Evolutionary conservation across 2,329 filamentous ascomycete species (phyloP).

Genomic region (Botryotinia convoluta): DNA sequence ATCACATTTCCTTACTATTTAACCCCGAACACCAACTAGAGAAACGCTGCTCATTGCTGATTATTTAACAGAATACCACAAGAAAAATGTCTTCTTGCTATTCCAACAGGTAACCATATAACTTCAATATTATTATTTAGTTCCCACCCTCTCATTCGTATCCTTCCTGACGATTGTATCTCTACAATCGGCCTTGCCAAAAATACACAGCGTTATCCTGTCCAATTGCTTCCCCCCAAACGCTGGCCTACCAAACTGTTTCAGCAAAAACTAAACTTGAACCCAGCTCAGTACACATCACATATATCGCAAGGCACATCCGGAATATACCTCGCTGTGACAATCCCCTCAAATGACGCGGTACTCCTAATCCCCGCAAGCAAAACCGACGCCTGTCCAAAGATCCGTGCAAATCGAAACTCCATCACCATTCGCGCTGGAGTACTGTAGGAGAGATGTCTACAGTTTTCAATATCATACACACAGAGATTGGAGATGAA

Average conservation of each 20-base stretch:
- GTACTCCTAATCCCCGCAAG: background rate
- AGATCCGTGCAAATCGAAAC: background rate
- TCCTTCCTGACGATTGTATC: no score
- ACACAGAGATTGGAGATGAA: background rate
- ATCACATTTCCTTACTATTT: no score
- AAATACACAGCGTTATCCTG: no score
- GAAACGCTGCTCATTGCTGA: no score
- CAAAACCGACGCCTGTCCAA: background rate
- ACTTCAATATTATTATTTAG: no score
- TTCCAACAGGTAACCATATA: no score
- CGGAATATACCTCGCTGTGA: background rate
- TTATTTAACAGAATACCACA: no score
- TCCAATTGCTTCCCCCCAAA: no score
- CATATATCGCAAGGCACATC: background rate
- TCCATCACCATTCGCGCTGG: background rate
- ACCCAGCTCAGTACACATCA: background rate
- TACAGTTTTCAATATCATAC: background rate
- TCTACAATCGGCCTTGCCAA: no score
- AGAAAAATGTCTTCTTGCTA: no score
- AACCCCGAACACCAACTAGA: no score
- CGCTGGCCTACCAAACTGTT: background rate
- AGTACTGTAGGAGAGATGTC: background rate
- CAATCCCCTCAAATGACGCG: background rate
- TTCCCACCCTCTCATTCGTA: no score
- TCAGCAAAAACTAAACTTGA: background rate